Evolutionary conservation across 2,329 filamentous ascomycete species (phyloP).

Genomic region (Pseudocercospora eumusae): DNA sequence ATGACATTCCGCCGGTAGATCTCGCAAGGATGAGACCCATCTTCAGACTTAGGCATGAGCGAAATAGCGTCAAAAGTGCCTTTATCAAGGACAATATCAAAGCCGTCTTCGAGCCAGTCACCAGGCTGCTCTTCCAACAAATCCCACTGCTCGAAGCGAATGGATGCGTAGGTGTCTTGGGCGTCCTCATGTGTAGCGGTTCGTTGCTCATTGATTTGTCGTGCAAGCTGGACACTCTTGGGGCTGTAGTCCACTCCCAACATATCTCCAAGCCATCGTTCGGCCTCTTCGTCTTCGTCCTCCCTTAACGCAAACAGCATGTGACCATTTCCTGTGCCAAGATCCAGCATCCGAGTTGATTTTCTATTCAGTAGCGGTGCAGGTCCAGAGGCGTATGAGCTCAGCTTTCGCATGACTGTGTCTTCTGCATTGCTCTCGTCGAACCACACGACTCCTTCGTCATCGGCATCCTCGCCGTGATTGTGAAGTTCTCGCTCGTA

Average conservation of each 20-base stretch:
- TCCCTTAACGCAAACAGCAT: constrained; percentile 80
- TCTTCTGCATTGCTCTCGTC: constrained; percentile 85
- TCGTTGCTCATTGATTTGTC: constrained; percentile 53
- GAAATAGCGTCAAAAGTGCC: constrained; percentile 96
- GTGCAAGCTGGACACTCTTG: constrained; percentile 72
- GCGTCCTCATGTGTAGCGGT: constrained; percentile 18
- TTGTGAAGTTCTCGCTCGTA: constrained; percentile 73
- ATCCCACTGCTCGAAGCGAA: constrained; percentile 58
- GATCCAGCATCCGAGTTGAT: constrained; percentile 70
- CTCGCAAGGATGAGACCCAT: constrained; percentile 57
- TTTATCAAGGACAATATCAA: constrained; percentile 94
- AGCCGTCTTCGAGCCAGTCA: constrained; percentile 64
- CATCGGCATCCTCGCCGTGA: constrained; percentile 68
- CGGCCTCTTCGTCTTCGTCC: constrained; percentile 46
- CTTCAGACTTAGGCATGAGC: constrained; percentile 47
- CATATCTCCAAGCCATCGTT: constrained; percentile 66
- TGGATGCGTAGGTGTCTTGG: constrained; percentile 25
- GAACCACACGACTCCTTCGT: constrained; percentile 95
- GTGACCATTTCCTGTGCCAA: constrained; percentile 93
- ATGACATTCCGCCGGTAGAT: constrained; percentile 71
- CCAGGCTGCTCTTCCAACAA: constrained; percentile 47
- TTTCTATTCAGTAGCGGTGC: constrained; percentile 47
- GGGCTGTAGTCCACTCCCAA: constrained; percentile 87
- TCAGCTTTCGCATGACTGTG: constrained; percentile 69
- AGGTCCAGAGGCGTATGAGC: constrained; percentile 52